Evolutionary conservation across 495 filamentous ascomycete genomes (phyloP), one percentile per base, ranked within the genome.

Genomic region (Corynascus novoguineensis): DNA sequence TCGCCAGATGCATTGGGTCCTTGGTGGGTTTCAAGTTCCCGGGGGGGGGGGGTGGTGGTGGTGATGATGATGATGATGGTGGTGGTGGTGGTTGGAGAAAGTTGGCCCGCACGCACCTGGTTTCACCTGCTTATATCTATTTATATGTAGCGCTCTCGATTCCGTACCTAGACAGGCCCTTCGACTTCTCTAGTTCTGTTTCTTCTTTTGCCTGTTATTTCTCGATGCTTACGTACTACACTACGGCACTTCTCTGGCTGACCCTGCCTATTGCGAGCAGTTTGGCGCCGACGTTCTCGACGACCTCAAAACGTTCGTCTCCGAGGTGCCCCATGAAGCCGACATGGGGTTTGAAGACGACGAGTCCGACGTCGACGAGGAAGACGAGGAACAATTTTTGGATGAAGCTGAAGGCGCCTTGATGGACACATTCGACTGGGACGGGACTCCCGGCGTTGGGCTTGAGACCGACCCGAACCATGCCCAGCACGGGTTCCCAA

Each of bases 401-500:
- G 31, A 22, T 9, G 27, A 53, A 37, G 8, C 6, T 9, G 27
- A 53, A 37, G 8, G 5, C 12, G 40, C 15, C 9, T 47, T 42
- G 8, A 3, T 9, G 21, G 51, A 45, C 1, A 4, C 19, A 15
- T 17, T 31, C 5, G 45, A 41, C 11, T 22, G 11, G 17, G 45
- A 9, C 3, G 15, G 9, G 42, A 17, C 31, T 9, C 12, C 27
- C 24, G n/a, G 10, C 11, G 0, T 4, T 1, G 31, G 24, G 14
- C 19, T 40, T 17, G 53, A 56, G 44, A 49, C 45, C 5, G 48
- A 58, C 19, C 47, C 29, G 48, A 56, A 49, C 52, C 58, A 44
- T 55, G 60, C 55, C 24, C 50, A 53, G 7, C 62, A 53, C 25
- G 46, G 59, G 8, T 67, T 71, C 40, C 75, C 75, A 5, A 54